phyloP scores from a whole-genome alignment of 805 yeast species.

The Kregervanrija pseudodelftensis region DNA sequence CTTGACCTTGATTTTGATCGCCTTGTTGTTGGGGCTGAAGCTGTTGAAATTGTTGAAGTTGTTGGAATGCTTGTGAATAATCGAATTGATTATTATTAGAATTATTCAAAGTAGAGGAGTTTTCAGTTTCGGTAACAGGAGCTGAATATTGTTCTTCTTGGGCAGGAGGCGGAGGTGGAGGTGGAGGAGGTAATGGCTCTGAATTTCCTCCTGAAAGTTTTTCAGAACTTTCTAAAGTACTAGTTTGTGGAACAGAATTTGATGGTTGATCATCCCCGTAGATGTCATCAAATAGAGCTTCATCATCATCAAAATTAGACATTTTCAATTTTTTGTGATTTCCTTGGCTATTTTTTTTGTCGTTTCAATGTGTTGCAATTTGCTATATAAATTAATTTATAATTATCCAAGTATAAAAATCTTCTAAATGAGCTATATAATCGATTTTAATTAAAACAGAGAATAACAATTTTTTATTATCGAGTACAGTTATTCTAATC shows the following conservation, averaged over 20 bases:
- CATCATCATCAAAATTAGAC: conserved; percentile 83
- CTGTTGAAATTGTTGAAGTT: conserved; percentile 3
- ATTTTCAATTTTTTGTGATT: conserved; percentile 24
- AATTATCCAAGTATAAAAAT: too few relatives aligned
- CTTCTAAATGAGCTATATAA: too few relatives aligned
- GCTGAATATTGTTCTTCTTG: background rate
- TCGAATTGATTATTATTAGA: too few relatives aligned
- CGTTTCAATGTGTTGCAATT: background rate
- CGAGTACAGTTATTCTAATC: too few relatives aligned
- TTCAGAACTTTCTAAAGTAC: conserved; percentile 9
- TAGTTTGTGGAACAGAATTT: conserved; percentile 14
- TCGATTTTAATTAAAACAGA: too few relatives aligned
- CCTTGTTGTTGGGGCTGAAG: background rate
- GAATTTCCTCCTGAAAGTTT: background rate
- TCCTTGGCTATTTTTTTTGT: background rate
- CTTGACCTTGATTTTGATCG: too few relatives aligned
- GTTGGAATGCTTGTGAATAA: too few relatives aligned
- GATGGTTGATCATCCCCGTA: conserved; percentile 35
- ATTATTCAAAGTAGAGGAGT: too few relatives aligned
- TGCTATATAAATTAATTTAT: too few relatives aligned
- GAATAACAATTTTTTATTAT: too few relatives aligned
- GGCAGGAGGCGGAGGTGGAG: conserved; percentile 4
- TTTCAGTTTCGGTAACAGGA: too few relatives aligned
- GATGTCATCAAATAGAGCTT: conserved; percentile 88
- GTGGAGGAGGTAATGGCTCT: conserved; percentile 1